Percentiles rank a stretch among this genome's conserved stretches.
Conservation (phyloP, 352 stramenopile genomes). For the Globisporangium nagaii region DNA sequence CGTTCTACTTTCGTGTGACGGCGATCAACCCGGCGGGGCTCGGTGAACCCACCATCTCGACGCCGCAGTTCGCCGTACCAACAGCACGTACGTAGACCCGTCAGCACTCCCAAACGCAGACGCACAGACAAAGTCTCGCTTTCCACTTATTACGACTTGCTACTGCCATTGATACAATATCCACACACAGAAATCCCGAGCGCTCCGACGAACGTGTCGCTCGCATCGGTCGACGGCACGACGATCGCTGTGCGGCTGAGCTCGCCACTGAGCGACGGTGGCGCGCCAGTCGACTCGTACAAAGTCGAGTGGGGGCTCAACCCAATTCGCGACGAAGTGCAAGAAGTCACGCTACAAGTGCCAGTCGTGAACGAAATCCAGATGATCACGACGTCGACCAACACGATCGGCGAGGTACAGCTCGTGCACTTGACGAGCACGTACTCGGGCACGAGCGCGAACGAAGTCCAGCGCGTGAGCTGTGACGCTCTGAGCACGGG, state of each 20-base stretch:
- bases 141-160: too few relatives aligned
- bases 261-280: conserved; percentile 81
- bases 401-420: conserved; percentile 82
- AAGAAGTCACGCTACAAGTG: conserved; percentile 54
- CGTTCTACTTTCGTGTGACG: conserved; percentile 93
- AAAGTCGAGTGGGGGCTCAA: conserved; percentile 85
- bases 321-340: conserved; percentile 81
- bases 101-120: too few relatives aligned
- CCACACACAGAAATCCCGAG: conserved; percentile 45
- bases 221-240: conserved; percentile 85
- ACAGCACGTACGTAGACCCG: conserved; percentile 72
- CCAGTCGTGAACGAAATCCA: conserved; percentile 72
- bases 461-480: conserved; percentile 87
- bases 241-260: conserved; percentile 79
- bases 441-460: conserved; percentile 42
- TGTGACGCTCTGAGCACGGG: conserved; percentile 85
- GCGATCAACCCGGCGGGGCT: conserved; percentile 88
- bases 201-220: conserved; percentile 57
- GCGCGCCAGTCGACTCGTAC: conserved; percentile 84
- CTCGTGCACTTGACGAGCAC: conserved; percentile 81
- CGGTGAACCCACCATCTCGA: conserved; percentile 61
- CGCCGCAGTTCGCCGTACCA: conserved; percentile 81
- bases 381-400: conserved; percentile 65
- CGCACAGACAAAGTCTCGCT: too few relatives aligned
- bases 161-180: too few relatives aligned